A percentile compares a stretch with the other conserved stretches of the same genome.
These are phyloP conservation scores for Yamadazyma trypodendri DNA, from an alignment of 1,139 yeast genomes.

Conservation along the genomic window DNA sequence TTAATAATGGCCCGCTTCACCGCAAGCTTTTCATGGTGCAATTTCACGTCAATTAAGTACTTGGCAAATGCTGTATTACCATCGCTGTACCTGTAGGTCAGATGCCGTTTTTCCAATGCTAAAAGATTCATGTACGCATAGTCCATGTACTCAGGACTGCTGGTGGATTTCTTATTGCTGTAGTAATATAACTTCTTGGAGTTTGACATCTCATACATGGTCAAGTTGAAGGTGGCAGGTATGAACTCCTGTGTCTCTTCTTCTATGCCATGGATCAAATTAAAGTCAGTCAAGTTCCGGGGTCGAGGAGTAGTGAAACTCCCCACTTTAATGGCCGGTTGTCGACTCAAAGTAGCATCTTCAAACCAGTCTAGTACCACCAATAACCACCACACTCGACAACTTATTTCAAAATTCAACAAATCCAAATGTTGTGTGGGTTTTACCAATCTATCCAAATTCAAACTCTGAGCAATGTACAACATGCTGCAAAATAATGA, in stretches of 20 bases:
- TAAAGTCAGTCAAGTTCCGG: constrained; percentile 15
- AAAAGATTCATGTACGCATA: constrained; percentile 5
- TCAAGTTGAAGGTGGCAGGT: constrained; percentile 14
- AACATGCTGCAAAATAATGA: constrained; percentile 21
- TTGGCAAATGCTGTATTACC: background rate
- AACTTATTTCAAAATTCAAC: constrained; percentile 23
- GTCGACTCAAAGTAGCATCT: constrained; percentile 19
- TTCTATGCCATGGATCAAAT: constrained; percentile 11
- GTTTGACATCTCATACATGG: constrained; percentile 12
- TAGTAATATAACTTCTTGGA: constrained; percentile 11
- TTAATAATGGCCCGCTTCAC: constrained; percentile 7
- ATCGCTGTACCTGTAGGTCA: background rate
- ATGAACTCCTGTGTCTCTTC: constrained; percentile 11
- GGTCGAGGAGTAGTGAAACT: constrained; percentile 27
- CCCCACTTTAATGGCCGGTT: constrained; percentile 18
- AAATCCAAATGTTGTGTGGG: constrained; percentile 11
- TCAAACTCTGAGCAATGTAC: constrained; percentile 26
- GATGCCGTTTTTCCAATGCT: background rate
- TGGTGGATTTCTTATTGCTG: background rate
- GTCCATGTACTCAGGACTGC: constrained; percentile 4
- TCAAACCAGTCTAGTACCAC: constrained; percentile 34
- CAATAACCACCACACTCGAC: constrained; percentile 33
- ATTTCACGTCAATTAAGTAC: constrained; percentile 4
- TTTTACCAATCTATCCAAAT: constrained; percentile 18
- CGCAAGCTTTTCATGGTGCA: constrained; percentile 10